Evolutionary conservation across 1,139 yeast genomes (phyloP).

Genomic region (Lodderomyces jiufengensis): DNA sequence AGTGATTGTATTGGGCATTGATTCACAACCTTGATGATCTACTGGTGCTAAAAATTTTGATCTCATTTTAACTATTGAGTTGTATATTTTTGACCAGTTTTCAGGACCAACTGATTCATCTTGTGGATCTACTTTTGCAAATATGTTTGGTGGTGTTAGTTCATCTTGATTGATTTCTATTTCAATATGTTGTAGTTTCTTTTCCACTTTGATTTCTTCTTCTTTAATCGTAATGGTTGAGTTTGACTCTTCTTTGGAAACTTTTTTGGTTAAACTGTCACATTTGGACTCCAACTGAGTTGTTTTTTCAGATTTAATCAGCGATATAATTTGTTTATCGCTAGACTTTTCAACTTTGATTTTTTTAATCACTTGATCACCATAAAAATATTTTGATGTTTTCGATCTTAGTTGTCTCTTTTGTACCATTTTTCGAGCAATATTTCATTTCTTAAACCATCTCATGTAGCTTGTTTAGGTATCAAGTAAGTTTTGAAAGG

Average conservation of each 20-base stretch:
- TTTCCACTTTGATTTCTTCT: slow-evolving; percentile 6
- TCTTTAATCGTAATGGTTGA: not conserved
- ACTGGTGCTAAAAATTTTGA: slow-evolving; percentile 69
- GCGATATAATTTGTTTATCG: no score
- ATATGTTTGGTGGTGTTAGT: slow-evolving; percentile 14
- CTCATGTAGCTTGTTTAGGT: no score
- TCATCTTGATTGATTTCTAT: slow-evolving; percentile 1
- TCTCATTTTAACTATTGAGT: slow-evolving; percentile 65
- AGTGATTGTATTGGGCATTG: slow-evolving; percentile 53
- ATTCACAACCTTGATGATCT: slow-evolving; percentile 84
- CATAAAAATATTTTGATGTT: no score
- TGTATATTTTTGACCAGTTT: slow-evolving; percentile 55
- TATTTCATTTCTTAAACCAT: no score
- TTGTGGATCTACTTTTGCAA: slow-evolving; percentile 14
- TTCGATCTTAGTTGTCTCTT: no score
- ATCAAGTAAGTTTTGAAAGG: no score
- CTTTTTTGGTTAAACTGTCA: not conserved
- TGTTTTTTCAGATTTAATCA: not conserved
- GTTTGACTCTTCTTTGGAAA: not conserved
- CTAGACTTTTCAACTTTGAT: no score
- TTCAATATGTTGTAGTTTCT: slow-evolving; percentile 1
- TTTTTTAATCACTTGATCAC: no score
- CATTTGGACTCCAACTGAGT: not conserved
- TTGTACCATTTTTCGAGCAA: no score
- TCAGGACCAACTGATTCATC: slow-evolving; percentile 29